Base-by-base conservation (phyloP, 2,329 filamentous ascomycete species). In the Colletotrichum camelliae region DNA sequence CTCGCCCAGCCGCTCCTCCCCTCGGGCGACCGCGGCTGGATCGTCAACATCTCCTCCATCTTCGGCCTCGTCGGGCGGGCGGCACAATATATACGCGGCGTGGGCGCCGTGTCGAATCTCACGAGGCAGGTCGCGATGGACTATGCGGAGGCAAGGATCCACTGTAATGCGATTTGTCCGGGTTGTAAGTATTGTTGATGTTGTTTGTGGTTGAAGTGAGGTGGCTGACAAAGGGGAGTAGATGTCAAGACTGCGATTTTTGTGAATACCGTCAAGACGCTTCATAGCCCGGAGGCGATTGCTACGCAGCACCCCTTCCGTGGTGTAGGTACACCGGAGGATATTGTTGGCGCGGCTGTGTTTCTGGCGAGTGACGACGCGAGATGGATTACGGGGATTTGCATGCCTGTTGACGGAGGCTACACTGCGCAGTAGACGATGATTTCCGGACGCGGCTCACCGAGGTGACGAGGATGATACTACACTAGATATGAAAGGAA, bases 111-210 rank as follows among this genome's bases (percentile, higher is more conserved):
- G 0, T 82, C 86, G 4, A 87, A 87, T n/a, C 76, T 91, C 5
- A 91, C 89, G 0, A 84, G 85, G 39, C 81, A 86, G 10, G 83
- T 89, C 0, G 89, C 89, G 0, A 75, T 88, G 43, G 89, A 91
- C 55, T 90, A 89, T 77, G 89, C 86, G 0, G 79, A 80, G 1
- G 79, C 87, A 13, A 81, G 84, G 1, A 89, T 91, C 31, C 89
- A 91, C 75, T 85, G 86, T 39, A 91, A 91, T 77, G 88, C 88
- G 0, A 83, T 91, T 7, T 90, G 88, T 69, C 89, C 90, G 6
- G 90, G 89, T 7, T 91, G 55, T 58, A 29, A 58, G 52, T 57
- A 2, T 10, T 48, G 43, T 9, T n/a, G 18, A 48, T 16, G 39
- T 2, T 2, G 39, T 16, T 24, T 58, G 7, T 16, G 15, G 4